These are phyloP conservation scores for Chloris gayana DNA, from an alignment of 176 grass and related monocot genomes.

Conservation along the genomic window DNA sequence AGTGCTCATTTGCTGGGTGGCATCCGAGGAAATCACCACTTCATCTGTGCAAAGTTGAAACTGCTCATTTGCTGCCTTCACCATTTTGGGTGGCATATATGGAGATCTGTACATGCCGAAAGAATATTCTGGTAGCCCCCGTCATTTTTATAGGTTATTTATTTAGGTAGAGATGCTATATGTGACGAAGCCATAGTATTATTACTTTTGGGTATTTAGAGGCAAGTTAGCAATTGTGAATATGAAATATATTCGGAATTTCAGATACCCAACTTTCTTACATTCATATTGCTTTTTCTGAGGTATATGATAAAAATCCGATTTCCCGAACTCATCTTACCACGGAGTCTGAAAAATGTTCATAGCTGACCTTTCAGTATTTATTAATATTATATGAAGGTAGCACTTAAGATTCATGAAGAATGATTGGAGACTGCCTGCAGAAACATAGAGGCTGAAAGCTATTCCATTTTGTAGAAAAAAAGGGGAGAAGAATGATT, in stretches of 20 bases:
- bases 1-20: conserved; percentile 1
- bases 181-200: neutral
- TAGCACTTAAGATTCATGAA: too few relatives aligned
- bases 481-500: neutral
- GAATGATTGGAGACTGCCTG: neutral
- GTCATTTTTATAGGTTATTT: conserved; percentile 36
- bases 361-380: neutral
- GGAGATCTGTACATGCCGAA: conserved; percentile 41
- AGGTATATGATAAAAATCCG: neutral
- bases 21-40: neutral
- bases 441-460: neutral
- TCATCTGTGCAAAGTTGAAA: neutral
- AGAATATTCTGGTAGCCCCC: neutral
- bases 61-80: conserved; percentile 1
- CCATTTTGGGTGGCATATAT: conserved; percentile 1
- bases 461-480: neutral
- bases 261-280: neutral
- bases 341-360: neutral
- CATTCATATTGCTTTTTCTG: neutral
- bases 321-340: neutral
- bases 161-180: conserved; percentile 21
- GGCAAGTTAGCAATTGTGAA: conserved; percentile 5
- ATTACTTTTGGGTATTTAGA: neutral
- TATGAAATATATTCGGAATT: conserved; percentile 8
- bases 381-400: neutral